A percentile compares a stretch with the other conserved stretches of the same genome.
These are phyloP conservation scores for Coemansia sp. DNA, from an alignment of 192 early-diverging fungal species.

Conservation along the genomic window DNA sequence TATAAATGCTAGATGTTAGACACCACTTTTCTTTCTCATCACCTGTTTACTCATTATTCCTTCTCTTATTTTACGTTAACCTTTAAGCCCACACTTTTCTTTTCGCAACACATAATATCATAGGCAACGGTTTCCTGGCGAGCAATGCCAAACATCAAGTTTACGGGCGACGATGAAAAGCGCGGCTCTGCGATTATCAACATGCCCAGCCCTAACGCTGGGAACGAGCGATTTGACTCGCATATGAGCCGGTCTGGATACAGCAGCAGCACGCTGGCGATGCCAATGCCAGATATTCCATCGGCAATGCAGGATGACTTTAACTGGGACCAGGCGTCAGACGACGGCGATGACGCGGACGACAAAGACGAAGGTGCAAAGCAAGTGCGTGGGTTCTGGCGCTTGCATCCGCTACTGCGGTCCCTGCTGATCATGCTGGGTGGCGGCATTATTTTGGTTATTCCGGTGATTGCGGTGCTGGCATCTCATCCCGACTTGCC, in stretches of 20 bases:
- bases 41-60: neutral
- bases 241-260: conserved; percentile 8
- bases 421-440: conserved; percentile 56
- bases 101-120: too few species aligned
- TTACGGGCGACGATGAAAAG: conserved; percentile 14
- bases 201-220: conserved; percentile 18
- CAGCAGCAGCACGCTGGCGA: conserved; percentile 32
- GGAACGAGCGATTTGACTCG: conserved; percentile 3
- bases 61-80: neutral
- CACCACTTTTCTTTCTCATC: neutral
- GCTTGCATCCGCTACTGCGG: conserved; percentile 56
- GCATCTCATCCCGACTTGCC: conserved; percentile 42
- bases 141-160: conserved; percentile 26
- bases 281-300: conserved; percentile 43
- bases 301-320: conserved; percentile 46
- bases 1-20: neutral
- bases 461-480: conserved; percentile 53
- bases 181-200: conserved; percentile 32
- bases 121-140: neutral
- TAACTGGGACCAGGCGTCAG: conserved; percentile 44
- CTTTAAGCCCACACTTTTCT: neutral
- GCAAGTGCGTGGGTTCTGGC: conserved; percentile 47
- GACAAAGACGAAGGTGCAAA: conserved; percentile 31
- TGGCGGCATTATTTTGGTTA: conserved; percentile 54
- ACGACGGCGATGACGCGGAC: conserved; percentile 23